These are phyloP conservation scores for Xylariaceae sp. DNA, from an alignment of 2,329 filamentous ascomycete species.

Conservation along the genomic window DNA sequence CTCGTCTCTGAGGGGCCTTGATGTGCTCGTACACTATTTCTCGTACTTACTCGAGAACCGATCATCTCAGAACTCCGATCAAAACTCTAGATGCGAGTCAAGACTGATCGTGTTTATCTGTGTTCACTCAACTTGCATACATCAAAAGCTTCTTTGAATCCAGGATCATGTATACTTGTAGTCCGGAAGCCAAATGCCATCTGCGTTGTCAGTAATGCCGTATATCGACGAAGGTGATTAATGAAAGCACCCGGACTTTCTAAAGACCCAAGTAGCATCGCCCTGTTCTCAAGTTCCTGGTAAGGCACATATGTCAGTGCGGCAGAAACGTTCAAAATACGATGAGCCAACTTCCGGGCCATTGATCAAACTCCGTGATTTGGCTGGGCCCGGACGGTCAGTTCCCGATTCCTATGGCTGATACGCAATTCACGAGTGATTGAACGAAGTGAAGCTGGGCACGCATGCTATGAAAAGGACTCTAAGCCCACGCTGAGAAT, in stretches of 20 bases:
- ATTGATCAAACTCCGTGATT: constrained; percentile 42
- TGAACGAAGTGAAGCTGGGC: neutral
- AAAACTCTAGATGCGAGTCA: constrained; percentile 30
- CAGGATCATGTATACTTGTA: constrained; percentile 39
- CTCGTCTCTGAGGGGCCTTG: constrained; percentile 16
- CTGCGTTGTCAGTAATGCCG: constrained; percentile 52
- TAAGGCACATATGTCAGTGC: constrained; percentile 57
- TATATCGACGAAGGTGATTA: constrained; percentile 52
- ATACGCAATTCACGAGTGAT: neutral
- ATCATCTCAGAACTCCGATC: neutral
- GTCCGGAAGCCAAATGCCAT: constrained; percentile 54
- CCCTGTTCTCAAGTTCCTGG: constrained; percentile 60
- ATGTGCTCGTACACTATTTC: constrained; percentile 18
- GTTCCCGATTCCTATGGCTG: neutral
- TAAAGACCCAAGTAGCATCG: constrained; percentile 56
- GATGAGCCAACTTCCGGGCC: constrained; percentile 47
- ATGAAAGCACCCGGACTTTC: constrained; percentile 48
- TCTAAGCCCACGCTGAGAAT: constrained; percentile 25
- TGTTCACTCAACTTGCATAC: constrained; percentile 1
- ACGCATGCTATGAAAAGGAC: constrained; percentile 26
- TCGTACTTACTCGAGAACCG: neutral
- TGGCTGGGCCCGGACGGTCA: constrained; percentile 19
- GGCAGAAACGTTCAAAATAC: constrained; percentile 51
- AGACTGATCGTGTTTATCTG: constrained; percentile 39
- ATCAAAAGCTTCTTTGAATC: constrained; percentile 42